Evolutionary conservation across 306 rosid species (phyloP).

Genomic region (Oemleria cerasiformis): DNA sequence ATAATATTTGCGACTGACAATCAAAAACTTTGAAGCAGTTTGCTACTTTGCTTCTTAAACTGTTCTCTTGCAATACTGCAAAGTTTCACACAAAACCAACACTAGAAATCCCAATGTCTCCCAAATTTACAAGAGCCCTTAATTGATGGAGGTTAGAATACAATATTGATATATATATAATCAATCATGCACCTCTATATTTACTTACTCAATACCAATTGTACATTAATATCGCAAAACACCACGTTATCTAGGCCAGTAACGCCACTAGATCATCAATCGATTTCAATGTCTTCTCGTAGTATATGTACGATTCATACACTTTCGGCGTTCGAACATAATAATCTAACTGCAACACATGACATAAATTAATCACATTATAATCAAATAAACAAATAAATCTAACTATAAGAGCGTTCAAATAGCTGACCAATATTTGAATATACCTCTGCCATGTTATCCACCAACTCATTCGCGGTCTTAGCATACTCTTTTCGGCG

Average conservation of each 20-base stretch:
- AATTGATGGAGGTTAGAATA: too few species aligned
- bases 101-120: too few species aligned
- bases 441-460: constrained; percentile 73
- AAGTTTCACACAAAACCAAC: too few species aligned
- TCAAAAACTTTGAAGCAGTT: too few species aligned
- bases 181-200: too few species aligned
- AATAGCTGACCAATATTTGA: not conserved
- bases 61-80: too few species aligned
- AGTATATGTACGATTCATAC: constrained; percentile 84
- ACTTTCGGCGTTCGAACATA: constrained; percentile 81
- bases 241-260: constrained; percentile 41
- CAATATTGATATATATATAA: too few species aligned
- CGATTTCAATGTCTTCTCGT: constrained; percentile 90
- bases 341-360: constrained; percentile 40
- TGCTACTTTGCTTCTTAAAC: too few species aligned
- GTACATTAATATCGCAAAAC: not conserved
- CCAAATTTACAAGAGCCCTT: too few species aligned
- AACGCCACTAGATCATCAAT: constrained; percentile 72
- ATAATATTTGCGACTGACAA: too few species aligned
- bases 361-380: not conserved
- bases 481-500: constrained; percentile 55
- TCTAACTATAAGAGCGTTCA: not conserved
- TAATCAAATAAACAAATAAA: not conserved
- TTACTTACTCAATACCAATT: too few species aligned
- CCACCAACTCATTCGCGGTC: constrained; percentile 78